Evolutionary conservation across 139 green algal species (phyloP).

Genomic region (Chlorella ohadii): DNA sequence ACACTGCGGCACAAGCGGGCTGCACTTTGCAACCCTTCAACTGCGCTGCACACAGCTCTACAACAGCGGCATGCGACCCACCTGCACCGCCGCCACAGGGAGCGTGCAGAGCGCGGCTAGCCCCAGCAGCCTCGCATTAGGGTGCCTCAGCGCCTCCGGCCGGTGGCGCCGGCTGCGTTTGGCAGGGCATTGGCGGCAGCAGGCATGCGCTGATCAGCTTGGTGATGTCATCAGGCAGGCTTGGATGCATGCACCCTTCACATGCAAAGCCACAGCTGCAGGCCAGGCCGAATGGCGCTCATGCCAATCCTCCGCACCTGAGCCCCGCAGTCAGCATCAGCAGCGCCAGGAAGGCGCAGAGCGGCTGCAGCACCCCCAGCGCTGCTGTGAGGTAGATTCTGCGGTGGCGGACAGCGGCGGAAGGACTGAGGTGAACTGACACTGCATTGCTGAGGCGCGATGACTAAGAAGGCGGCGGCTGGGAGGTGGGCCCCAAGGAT

Average conservation of each 20-base stretch:
- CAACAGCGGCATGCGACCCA: too few species aligned
- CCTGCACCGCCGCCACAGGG: not conserved
- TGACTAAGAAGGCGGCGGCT: too few species aligned
- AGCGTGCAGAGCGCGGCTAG: slow-evolving; percentile 9
- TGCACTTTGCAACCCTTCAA: too few species aligned
- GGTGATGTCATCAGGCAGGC: too few species aligned
- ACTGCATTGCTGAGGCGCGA: too few species aligned
- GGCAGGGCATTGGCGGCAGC: not conserved
- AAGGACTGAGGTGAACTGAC: too few species aligned
- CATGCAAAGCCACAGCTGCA: not conserved
- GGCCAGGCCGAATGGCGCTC: not conserved
- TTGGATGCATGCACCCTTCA: not conserved
- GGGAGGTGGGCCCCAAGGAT: too few species aligned
- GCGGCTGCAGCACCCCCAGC: slow-evolving; percentile 38
- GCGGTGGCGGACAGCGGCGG: not conserved
- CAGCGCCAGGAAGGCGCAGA: slow-evolving; percentile 19
- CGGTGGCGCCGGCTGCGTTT: not conserved
- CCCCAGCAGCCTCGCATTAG: slow-evolving; percentile 6
- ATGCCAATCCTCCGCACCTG: not conserved
- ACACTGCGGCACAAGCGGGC: too few species aligned
- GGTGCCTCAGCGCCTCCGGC: not conserved
- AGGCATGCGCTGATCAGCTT: not conserved
- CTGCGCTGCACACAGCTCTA: too few species aligned
- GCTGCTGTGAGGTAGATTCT: slow-evolving; percentile 37
- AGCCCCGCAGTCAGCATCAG: slow-evolving; percentile 34